phyloP scores from a whole-genome alignment of 176 grass and related monocot species.

The Alloteropsis semialata region DNA sequence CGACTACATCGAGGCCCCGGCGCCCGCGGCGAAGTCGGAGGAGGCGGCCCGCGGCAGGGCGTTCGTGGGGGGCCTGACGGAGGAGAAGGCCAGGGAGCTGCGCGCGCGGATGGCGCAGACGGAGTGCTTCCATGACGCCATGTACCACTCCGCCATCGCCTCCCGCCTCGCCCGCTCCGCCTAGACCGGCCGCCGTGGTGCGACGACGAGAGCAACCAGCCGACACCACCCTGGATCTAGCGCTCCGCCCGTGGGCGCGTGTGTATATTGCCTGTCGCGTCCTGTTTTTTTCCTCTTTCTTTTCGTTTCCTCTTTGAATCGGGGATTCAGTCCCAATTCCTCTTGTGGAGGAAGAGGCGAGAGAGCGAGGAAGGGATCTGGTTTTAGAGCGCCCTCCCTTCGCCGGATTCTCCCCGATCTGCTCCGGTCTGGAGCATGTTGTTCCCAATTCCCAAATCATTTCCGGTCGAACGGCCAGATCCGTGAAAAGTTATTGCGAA shows the following conservation, averaged over 20 bases:
- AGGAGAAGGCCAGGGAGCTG: slow-evolving; percentile 88
- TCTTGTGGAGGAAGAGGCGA: not conserved
- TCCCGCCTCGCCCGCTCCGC: slow-evolving; percentile 59
- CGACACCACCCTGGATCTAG: not conserved
- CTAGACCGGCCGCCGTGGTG: not conserved
- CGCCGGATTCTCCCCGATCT: too few relatives aligned
- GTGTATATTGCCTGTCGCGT: slow-evolving; percentile 17
- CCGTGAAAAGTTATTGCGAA: not conserved
- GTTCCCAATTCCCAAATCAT: too few relatives aligned
- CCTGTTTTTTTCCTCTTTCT: not conserved
- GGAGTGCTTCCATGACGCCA: slow-evolving; percentile 72
- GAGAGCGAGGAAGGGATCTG: not conserved
- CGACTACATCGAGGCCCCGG: slow-evolving; percentile 59
- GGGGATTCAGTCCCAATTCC: not conserved
- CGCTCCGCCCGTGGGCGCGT: not conserved
- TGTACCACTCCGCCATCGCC: slow-evolving; percentile 98
- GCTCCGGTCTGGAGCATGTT: not conserved
- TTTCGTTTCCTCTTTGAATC: not conserved
- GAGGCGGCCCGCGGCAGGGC: not conserved
- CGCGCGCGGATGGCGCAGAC: slow-evolving; percentile 60
- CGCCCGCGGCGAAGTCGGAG: not conserved
- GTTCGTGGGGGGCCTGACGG: slow-evolving; percentile 47
- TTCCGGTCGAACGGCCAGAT: not conserved
- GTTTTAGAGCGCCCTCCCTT: not conserved
- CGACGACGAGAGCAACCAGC: not conserved